A percentile compares a stretch with the other conserved stretches of the same genome.
These are phyloP conservation scores for Lyophyllum decastes DNA, from an alignment of 768 basidiomycete genomes.

Conservation along the genomic window DNA sequence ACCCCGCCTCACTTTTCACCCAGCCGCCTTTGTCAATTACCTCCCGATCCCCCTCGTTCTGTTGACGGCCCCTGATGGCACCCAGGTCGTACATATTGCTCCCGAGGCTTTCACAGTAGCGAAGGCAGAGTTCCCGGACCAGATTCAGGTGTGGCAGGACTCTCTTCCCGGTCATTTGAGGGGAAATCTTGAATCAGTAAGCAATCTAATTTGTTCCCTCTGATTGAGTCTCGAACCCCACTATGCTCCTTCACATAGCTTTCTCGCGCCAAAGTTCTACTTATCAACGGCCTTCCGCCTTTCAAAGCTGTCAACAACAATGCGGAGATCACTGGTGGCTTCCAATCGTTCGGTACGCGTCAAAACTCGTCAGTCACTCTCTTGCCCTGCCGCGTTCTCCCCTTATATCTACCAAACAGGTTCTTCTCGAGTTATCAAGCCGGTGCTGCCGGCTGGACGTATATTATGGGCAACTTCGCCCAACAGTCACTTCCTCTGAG, in stretches of 20 bases:
- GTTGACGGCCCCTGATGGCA: constrained; percentile 42
- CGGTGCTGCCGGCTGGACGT: constrained; percentile 38
- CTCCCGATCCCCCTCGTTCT: constrained; percentile 50
- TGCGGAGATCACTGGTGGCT: constrained; percentile 50
- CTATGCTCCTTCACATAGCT: constrained; percentile 23
- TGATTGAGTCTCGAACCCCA: neutral
- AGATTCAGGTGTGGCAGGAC: constrained; percentile 57
- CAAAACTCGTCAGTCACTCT: constrained; percentile 42
- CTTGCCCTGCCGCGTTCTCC: neutral
- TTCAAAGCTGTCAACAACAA: constrained; percentile 53
- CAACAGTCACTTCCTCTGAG: constrained; percentile 51
- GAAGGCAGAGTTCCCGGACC: constrained; percentile 49
- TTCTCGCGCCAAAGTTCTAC: constrained; percentile 54
- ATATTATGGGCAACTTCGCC: constrained; percentile 56
- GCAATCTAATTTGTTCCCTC: constrained; percentile 8
- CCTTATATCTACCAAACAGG: constrained; percentile 24
- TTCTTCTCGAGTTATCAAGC: constrained; percentile 48
- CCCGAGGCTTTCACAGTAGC: constrained; percentile 55
- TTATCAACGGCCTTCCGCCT: constrained; percentile 54
- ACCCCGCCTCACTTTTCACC: neutral
- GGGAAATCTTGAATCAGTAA: constrained; percentile 46
- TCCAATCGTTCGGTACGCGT: constrained; percentile 51
- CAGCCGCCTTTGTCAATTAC: constrained; percentile 48
- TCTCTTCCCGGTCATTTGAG: constrained; percentile 46
- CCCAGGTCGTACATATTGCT: constrained; percentile 51